These are phyloP conservation scores for Ophiostoma ips DNA, from an alignment of 2,329 filamentous ascomycete species.

Conservation along the genomic window DNA sequence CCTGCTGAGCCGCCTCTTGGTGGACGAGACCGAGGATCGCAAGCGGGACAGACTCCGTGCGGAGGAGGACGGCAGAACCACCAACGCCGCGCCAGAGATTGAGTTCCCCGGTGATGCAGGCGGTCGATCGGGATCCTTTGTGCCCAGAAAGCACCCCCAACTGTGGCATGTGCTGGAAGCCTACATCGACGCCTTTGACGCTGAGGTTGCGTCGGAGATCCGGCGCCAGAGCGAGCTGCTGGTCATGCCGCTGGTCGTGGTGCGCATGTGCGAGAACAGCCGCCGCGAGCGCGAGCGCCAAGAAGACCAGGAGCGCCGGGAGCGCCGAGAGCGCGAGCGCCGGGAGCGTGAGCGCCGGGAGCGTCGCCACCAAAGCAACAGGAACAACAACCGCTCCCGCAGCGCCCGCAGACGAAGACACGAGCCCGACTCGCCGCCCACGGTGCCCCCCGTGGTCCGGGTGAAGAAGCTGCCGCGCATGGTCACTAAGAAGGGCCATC, in stretches of 20 bases:
- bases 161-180: slow-evolving; percentile 27
- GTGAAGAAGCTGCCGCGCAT: slow-evolving; percentile 7
- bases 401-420: too few relatives aligned
- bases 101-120: neutral
- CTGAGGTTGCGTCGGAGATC: slow-evolving; percentile 2
- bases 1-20: slow-evolving; percentile 25
- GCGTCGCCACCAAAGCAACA: neutral
- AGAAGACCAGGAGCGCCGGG: neutral
- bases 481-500: slow-evolving; percentile 11
- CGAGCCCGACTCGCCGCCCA: neutral
- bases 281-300: slow-evolving; percentile 1
- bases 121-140: neutral
- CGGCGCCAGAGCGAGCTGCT: slow-evolving; percentile 1
- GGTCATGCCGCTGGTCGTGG: neutral
- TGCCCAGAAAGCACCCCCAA: neutral
- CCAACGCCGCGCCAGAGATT: neutral
- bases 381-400: neutral
- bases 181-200: slow-evolving; percentile 25
- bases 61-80: neutral
- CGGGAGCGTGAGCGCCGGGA: neutral
- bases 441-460: too few relatives aligned
- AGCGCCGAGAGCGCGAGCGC: slow-evolving; percentile 5
- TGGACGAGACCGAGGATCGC: neutral
- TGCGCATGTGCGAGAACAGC: slow-evolving; percentile 9
- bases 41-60: neutral